Conservation (phyloP, 116 monocot genomes). For the Dioscorea cayenensis region DNA sequence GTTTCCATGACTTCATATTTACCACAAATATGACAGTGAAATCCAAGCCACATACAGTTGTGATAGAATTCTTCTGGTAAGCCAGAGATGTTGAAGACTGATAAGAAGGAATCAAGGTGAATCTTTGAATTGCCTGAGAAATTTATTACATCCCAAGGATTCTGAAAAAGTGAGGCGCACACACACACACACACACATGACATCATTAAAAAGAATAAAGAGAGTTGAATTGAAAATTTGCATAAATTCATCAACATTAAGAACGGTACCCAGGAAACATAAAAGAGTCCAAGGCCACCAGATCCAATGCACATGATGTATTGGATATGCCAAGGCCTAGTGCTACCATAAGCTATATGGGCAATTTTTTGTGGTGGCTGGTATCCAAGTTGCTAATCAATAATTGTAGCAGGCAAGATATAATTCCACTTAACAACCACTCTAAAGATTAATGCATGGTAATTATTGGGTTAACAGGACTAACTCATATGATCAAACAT, state of each 20-base stretch:
- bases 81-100: slow-evolving; percentile 87
- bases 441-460: too few species aligned
- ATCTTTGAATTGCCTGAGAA: slow-evolving; percentile 68
- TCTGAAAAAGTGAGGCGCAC: slow-evolving; percentile 27
- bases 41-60: slow-evolving; percentile 36
- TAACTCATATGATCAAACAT: too few species aligned
- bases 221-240: too few species aligned
- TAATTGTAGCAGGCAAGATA: too few species aligned
- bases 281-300: background rate
- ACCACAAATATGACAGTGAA: background rate
- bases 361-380: too few species aligned
- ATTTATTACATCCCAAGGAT: slow-evolving; percentile 87
- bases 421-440: too few species aligned
- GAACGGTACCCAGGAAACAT: too few species aligned
- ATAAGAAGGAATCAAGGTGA: slow-evolving; percentile 89
- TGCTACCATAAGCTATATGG: too few species aligned
- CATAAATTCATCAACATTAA: too few species aligned
- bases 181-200: background rate
- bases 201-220: too few species aligned
- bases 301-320: background rate
- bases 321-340: background rate
- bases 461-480: too few species aligned
- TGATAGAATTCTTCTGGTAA: slow-evolving; percentile 73
- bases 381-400: too few species aligned
- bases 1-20: background rate